Evolutionary conservation across 208 protist species (phyloP).

Genomic region (Phytomonas francai): DNA sequence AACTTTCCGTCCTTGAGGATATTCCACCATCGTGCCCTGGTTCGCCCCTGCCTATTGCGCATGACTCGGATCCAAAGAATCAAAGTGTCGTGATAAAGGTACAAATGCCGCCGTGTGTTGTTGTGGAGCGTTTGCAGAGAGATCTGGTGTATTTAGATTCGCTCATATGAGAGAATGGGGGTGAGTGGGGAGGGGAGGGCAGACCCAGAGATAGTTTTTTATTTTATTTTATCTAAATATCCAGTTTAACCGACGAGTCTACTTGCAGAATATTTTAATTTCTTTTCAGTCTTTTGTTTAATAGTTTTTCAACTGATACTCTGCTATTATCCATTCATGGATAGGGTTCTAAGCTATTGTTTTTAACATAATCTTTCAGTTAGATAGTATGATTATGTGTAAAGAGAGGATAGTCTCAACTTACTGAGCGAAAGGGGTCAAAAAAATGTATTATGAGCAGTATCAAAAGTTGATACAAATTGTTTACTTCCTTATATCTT

Average conservation of each 20-base stretch:
- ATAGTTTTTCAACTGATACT: background rate
- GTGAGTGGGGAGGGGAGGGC: background rate
- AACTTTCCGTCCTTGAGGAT: background rate
- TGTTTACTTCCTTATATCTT: background rate
- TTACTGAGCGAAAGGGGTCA: background rate
- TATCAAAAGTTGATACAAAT: background rate
- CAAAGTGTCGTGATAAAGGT: background rate
- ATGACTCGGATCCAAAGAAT: background rate
- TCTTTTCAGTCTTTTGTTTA: background rate
- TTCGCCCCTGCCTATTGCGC: background rate
- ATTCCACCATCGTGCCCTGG: background rate
- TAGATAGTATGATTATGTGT: background rate
- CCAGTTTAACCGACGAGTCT: background rate
- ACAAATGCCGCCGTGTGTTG: background rate
- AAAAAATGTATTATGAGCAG: background rate
- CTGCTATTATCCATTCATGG: background rate
- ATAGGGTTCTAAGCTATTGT: background rate
- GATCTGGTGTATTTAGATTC: background rate
- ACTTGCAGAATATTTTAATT: background rate
- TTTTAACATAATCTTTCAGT: background rate
- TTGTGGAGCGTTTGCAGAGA: background rate
- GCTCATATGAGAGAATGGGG: background rate
- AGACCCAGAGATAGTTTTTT: background rate
- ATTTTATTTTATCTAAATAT: background rate
- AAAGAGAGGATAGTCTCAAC: background rate